Evolutionary conservation across 164 flowering plant species (phyloP).

Genomic region (Chimonanthus salicifolius): DNA sequence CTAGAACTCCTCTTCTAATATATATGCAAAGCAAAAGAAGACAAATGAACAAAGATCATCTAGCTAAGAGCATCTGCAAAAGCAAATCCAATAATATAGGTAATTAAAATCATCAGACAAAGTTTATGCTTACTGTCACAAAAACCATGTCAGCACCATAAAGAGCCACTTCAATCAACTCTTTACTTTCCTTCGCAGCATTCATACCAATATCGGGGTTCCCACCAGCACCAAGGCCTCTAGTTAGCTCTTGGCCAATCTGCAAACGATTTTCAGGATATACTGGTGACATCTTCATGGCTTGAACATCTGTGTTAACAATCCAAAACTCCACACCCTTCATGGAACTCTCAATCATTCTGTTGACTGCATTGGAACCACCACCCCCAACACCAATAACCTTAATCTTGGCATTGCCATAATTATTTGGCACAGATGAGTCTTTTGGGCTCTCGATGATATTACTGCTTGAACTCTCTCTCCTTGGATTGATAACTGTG

Average conservation of each 20-base stretch:
- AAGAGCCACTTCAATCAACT: conserved; percentile 70
- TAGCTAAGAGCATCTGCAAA: too few relatives aligned
- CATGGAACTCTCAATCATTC: conserved; percentile 94
- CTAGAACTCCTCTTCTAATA: too few relatives aligned
- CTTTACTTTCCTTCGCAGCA: conserved; percentile 91
- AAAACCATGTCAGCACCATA: conserved; percentile 95
- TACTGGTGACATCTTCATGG: conserved; percentile 89
- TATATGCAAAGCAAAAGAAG: too few relatives aligned
- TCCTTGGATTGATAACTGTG: conserved; percentile 34
- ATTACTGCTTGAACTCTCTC: conserved; percentile 39
- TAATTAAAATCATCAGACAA: background rate
- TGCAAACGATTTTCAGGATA: conserved; percentile 74
- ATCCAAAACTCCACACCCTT: conserved; percentile 97
- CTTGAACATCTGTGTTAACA: conserved; percentile 95
- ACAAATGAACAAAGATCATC: too few relatives aligned
- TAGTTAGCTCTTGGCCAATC: conserved; percentile 85
- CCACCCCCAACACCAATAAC: conserved; percentile 99
- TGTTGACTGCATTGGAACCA: conserved; percentile 94
- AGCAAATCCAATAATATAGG: too few relatives aligned
- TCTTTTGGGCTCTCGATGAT: conserved; percentile 48
- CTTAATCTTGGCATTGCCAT: conserved; percentile 80
- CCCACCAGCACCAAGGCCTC: conserved; percentile 99
- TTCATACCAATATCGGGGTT: conserved; percentile 93
- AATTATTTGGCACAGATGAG: conserved; percentile 32
- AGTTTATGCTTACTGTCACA: conserved; percentile 57